Evolutionary conservation across 805 yeast species (phyloP).

Genomic region (Kodamaea sagamina): DNA sequence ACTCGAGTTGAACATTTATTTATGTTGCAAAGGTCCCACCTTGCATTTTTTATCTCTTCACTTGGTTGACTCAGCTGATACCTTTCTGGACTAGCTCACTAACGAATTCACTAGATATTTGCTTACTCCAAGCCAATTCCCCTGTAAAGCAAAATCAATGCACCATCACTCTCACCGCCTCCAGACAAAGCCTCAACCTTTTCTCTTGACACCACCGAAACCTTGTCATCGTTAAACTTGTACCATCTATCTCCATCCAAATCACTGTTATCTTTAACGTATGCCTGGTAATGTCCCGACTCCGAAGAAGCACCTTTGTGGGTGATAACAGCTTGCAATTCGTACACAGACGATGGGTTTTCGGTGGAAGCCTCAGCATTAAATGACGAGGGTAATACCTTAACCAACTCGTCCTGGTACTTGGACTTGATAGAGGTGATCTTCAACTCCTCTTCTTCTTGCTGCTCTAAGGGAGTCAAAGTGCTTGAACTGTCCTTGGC

Average conservation of each 20-base stretch:
- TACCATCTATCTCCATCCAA: slow-evolving; percentile 79
- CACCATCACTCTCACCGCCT: slow-evolving; percentile 97
- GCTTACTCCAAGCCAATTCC: slow-evolving; percentile 60
- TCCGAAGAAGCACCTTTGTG: slow-evolving; percentile 96
- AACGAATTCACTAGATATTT: not conserved
- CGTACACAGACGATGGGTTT: slow-evolving; percentile 86
- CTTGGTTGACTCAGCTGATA: too few relatives aligned
- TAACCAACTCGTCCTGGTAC: slow-evolving; percentile 50
- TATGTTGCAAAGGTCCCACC: too few relatives aligned
- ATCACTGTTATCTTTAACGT: slow-evolving; percentile 70
- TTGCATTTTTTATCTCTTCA: too few relatives aligned
- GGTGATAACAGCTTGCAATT: slow-evolving; percentile 78
- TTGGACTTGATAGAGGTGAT: slow-evolving; percentile 49
- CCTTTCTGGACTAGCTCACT: too few relatives aligned
- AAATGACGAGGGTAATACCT: slow-evolving; percentile 42
- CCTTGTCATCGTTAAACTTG: slow-evolving; percentile 92
- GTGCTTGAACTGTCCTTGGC: slow-evolving; percentile 14
- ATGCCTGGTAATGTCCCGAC: slow-evolving; percentile 95
- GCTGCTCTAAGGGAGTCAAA: slow-evolving; percentile 54
- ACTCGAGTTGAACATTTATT: too few relatives aligned
- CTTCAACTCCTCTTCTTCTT: slow-evolving; percentile 55
- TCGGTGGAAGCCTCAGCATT: slow-evolving; percentile 51
- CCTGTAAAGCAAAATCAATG: slow-evolving; percentile 82
- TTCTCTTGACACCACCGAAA: slow-evolving; percentile 72
- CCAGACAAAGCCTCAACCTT: slow-evolving; percentile 87